phyloP scores from a whole-genome alignment of 179 eudicot genomes.

The Drosera spatulata region DNA sequence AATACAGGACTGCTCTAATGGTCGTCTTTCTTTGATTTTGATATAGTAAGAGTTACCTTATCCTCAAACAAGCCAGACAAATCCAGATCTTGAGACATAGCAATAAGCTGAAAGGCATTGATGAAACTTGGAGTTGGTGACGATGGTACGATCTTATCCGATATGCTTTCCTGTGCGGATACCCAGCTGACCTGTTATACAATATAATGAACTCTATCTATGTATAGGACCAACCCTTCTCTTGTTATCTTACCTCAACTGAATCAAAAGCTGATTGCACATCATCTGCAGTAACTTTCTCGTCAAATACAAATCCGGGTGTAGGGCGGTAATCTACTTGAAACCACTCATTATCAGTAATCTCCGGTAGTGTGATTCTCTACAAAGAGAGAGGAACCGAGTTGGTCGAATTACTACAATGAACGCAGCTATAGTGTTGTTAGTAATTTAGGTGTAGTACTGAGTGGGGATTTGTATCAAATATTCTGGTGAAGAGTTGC shows the following conservation, averaged over 20 bases:
- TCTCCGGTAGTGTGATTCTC: slow-evolving; percentile 40
- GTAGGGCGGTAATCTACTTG: slow-evolving; percentile 37
- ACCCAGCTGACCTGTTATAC: neutral
- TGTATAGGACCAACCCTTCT: neutral
- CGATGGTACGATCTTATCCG: slow-evolving; percentile 8
- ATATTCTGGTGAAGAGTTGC: slow-evolving; percentile 34
- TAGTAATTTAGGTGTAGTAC: slow-evolving; percentile 12
- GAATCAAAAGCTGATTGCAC: slow-evolving; percentile 21
- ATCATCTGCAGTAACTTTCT: slow-evolving; percentile 17
- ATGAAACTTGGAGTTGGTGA: slow-evolving; percentile 23
- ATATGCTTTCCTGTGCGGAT: slow-evolving; percentile 10
- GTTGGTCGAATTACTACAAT: neutral
- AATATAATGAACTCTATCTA: neutral
- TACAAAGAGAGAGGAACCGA: slow-evolving; percentile 13
- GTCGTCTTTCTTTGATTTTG: neutral
- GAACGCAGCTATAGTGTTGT: neutral
- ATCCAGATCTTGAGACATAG: slow-evolving; percentile 45
- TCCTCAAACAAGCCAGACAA: slow-evolving; percentile 47
- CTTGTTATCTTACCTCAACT: slow-evolving; percentile 21
- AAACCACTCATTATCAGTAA: slow-evolving; percentile 46
- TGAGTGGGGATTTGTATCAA: slow-evolving; percentile 23
- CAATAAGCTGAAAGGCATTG: slow-evolving; percentile 59
- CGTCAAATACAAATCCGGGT: slow-evolving; percentile 16
- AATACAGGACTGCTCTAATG: neutral
- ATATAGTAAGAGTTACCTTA: slow-evolving; percentile 16